Evolutionary conservation across 495 filamentous ascomycete genomes (phyloP).

Genomic region (Daldinia caldariorum): DNA sequence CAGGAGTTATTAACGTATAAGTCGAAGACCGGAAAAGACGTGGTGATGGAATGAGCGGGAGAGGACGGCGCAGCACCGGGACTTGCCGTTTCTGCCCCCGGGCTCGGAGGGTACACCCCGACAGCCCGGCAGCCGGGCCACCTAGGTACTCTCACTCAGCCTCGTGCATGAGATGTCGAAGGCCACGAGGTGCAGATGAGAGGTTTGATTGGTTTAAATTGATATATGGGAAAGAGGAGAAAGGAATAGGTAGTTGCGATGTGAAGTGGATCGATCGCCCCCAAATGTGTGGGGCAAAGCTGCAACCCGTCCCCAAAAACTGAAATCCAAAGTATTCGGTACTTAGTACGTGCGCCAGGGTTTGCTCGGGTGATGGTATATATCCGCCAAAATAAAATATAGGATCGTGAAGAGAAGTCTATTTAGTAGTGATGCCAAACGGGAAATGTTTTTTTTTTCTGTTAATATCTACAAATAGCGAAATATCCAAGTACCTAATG

Average conservation of each 20-base stretch:
- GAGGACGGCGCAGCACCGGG: slow-evolving; percentile 23
- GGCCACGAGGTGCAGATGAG: slow-evolving; percentile 37
- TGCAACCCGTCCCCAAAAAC: slow-evolving; percentile 35
- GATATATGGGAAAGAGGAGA: slow-evolving; percentile 29
- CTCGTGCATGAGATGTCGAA: slow-evolving; percentile 32
- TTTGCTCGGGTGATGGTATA: slow-evolving; percentile 26
- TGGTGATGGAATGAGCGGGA: slow-evolving; percentile 26
- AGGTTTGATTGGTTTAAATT: slow-evolving; percentile 26
- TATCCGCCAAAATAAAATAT: slow-evolving; percentile 26
- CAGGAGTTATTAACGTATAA: slow-evolving; percentile 23
- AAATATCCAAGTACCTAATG: slow-evolving; percentile 11
- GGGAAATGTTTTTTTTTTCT: slow-evolving; percentile 5
- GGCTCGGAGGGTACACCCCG: slow-evolving; percentile 31
- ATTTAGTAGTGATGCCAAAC: neutral
- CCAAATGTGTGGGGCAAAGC: slow-evolving; percentile 37
- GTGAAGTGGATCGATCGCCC: slow-evolving; percentile 37
- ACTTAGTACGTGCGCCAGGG: slow-evolving; percentile 15
- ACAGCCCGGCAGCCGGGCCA: too few relatives aligned
- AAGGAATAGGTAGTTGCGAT: slow-evolving; percentile 34
- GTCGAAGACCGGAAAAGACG: slow-evolving; percentile 10
- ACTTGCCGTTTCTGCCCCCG: slow-evolving; percentile 23
- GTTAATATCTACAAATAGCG: slow-evolving; percentile 1
- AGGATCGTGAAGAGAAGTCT: slow-evolving; percentile 18
- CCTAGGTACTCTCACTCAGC: slow-evolving; percentile 23
- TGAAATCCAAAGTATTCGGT: slow-evolving; percentile 13